phyloP scores from a whole-genome alignment of 495 filamentous ascomycete species.

The Lasiosphaeria ovina region DNA sequence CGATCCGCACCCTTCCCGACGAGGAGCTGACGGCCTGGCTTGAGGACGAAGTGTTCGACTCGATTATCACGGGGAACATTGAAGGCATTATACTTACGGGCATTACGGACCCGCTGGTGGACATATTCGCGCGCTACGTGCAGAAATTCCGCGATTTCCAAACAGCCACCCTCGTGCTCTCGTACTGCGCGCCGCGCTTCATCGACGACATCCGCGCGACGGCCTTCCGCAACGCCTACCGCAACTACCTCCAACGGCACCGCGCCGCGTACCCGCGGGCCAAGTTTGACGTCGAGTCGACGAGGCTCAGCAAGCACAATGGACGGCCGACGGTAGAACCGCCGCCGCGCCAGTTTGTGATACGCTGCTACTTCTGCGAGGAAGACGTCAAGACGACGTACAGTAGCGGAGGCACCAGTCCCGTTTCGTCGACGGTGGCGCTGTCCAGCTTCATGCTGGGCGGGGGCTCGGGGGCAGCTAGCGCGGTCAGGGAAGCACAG shows the following conservation, averaged over 20 bases:
- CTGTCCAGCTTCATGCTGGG: constrained; percentile 19
- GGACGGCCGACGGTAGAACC: constrained; percentile 63
- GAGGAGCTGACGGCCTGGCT: constrained; percentile 73
- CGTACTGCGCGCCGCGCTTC: constrained; percentile 76
- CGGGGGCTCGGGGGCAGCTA: background rate
- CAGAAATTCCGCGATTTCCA: constrained; percentile 84
- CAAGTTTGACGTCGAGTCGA: constrained; percentile 63
- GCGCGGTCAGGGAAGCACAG: constrained; percentile 5
- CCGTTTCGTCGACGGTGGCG: background rate
- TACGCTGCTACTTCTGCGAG: constrained; percentile 80
- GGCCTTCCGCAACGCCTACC: constrained; percentile 79
- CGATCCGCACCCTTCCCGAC: constrained; percentile 80
- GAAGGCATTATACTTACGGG: constrained; percentile 89
- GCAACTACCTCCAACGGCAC: constrained; percentile 70
- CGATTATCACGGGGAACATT: constrained; percentile 73
- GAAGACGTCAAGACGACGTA: constrained; percentile 43
- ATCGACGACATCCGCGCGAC: constrained; percentile 73
- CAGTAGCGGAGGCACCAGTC: background rate
- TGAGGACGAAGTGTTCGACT: constrained; percentile 55
- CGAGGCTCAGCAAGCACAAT: constrained; percentile 57
- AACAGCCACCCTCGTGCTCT: constrained; percentile 81
- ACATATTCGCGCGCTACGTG: constrained; percentile 85
- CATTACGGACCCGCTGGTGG: constrained; percentile 71
- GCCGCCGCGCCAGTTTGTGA: constrained; percentile 70
- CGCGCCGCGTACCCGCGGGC: constrained; percentile 51